Base-by-base conservation (phyloP, 1,139 yeast genomes). In the Kluyveromyces sp. region DNA sequence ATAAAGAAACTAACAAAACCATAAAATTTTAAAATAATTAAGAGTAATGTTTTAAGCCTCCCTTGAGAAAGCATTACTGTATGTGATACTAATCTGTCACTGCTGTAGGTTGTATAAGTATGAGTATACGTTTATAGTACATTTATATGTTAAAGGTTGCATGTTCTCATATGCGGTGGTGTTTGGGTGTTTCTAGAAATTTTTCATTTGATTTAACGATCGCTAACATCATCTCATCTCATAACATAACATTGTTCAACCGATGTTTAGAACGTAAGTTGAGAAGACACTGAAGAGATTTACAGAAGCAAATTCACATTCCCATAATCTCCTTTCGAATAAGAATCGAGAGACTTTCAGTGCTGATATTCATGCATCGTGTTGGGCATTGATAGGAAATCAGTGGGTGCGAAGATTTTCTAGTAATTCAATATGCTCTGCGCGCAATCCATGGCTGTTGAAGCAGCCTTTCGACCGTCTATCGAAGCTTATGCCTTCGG, bases 351-450 rank as follows among this genome's bases (percentile, higher is more conserved):
- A 10, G 27, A 10, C 27, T 15, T 15, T 15, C 21, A 15, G 21
- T 15, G 21, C 21, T 15, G 21, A 15, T 15, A 15, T 15, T 15
- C 15, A 41, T 41, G 43, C 38, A 34, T 27, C 43, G 43, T 35
- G 26, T 21, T 3, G 8, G 26, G 25, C 39, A 7, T 34, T 41
- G 8, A 7, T 41, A 10, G 34, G 38, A 25, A 35, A 27, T n/a
- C 43, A 30, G 28, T 34, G 32, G 15, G n/a, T 41, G 15, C 38
- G 43, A 41, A 41, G 34, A n/a, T 34, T 41, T 28, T 41, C 43
- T 4, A 8, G 7, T 27, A 34, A 39, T 10, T 15, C 38, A n/a
- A 25, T 41, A 34, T 27, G 15, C n/a, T 25, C 28, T 30, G 30
- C 43, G 28, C 27, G 35, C 21, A 41, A 41, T 34, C 26, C 32